These are phyloP conservation scores for Phytophthora fragariae DNA, from an alignment of 352 stramenopile species.

Conservation along the genomic window DNA sequence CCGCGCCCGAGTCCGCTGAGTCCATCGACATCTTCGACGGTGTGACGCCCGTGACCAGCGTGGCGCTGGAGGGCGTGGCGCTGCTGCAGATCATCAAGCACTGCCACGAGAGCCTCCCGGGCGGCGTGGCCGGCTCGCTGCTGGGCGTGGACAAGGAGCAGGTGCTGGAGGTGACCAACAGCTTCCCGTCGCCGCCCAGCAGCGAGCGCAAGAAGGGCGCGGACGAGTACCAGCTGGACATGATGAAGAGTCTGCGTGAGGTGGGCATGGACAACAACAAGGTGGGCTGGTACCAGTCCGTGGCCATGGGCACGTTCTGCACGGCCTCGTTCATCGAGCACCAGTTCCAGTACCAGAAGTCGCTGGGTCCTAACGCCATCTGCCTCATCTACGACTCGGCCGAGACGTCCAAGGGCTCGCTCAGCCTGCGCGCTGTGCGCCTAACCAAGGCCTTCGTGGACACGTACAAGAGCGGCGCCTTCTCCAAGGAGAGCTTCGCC, in stretches of 20 bases:
- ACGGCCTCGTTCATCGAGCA: conserved; percentile 94
- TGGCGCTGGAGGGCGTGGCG: conserved; percentile 85
- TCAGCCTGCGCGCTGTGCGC: conserved; percentile 96
- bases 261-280: conserved; percentile 99
- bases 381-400: conserved; percentile 98
- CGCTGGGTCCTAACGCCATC: conserved; percentile 97
- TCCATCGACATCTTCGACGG: conserved; percentile 78
- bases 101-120: conserved; percentile 95
- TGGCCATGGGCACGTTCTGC: conserved; percentile 97
- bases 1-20: conserved; percentile 44
- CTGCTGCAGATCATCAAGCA: conserved; percentile 98
- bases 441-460: conserved; percentile 95
- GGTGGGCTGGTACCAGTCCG: conserved; percentile 98
- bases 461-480: conserved; percentile 87
- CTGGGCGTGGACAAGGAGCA: conserved; percentile 94
- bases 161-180: conserved; percentile 97
- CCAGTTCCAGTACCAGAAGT: conserved; percentile 97
- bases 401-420: conserved; percentile 94
- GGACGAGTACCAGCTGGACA: conserved; percentile 98
- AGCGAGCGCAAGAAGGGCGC: conserved; percentile 82
- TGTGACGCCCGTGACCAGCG: conserved; percentile 66
- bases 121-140: conserved; percentile 95
- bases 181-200: conserved; percentile 94
- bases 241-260: conserved; percentile 99
- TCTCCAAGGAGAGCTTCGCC: conserved; percentile 88